Evolutionary conservation across 2,329 filamentous ascomycete genomes (phyloP).

Genomic region (Paecilomyces niveus): DNA sequence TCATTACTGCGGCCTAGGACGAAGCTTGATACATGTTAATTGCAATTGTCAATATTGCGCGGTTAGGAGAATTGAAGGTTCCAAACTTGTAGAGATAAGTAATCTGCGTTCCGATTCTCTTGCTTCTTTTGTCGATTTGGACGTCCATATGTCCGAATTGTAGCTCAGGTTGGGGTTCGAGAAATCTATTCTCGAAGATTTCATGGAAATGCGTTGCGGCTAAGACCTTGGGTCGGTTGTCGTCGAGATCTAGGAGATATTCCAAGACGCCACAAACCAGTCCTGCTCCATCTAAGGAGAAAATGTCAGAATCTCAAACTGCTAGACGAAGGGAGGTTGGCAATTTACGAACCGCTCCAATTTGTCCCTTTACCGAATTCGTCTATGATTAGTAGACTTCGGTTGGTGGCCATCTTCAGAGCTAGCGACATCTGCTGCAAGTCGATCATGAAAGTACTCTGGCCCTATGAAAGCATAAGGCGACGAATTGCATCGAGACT

Average conservation of each 20-base stretch:
- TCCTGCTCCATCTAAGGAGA: conserved; percentile 52
- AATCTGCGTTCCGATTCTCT: conserved; percentile 45
- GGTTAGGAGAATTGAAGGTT: not conserved
- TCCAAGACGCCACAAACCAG: conserved; percentile 56
- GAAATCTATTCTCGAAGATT: conserved; percentile 46
- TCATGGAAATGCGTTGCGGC: conserved; percentile 59
- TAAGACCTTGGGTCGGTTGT: conserved; percentile 51
- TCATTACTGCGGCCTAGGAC: conserved; percentile 61
- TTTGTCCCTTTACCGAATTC: conserved; percentile 76
- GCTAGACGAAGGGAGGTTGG: not conserved
- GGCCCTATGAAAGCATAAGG: conserved; percentile 29
- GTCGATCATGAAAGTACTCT: conserved; percentile 72
- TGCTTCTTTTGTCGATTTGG: conserved; percentile 35
- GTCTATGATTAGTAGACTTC: conserved; percentile 81
- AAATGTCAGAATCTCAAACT: conserved; percentile 2
- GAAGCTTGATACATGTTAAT: conserved; percentile 31
- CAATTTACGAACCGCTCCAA: conserved; percentile 37
- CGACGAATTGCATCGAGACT: not conserved
- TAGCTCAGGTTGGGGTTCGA: conserved; percentile 39
- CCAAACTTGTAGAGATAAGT: conserved; percentile 60
- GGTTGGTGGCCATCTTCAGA: conserved; percentile 63
- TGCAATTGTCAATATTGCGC: not conserved
- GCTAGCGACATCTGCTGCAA: conserved; percentile 78
- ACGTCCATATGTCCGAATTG: conserved; percentile 56
- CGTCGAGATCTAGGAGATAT: conserved; percentile 45